phyloP scores from a whole-genome alignment of 2,329 filamentous ascomycete species.

The Phialophora verrucosa region DNA sequence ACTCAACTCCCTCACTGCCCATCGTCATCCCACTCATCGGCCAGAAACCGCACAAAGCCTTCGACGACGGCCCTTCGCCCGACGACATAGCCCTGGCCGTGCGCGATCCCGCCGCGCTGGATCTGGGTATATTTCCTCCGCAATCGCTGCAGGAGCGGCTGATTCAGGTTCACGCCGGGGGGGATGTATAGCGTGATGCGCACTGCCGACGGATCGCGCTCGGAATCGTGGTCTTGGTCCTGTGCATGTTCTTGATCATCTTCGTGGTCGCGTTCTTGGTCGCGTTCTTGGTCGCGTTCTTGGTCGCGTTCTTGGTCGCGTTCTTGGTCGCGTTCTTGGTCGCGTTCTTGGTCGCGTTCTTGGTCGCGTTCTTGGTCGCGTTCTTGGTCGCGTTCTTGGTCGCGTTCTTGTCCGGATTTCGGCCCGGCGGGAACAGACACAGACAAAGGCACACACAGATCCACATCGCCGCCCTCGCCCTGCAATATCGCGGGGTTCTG shows the following conservation, averaged over 20 bases:
- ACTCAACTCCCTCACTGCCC: not conserved
- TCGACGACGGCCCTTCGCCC: conserved; percentile 47
- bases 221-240: not conserved
- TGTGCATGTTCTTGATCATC: not conserved
- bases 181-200: conserved; percentile 32
- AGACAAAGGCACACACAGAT: conserved; percentile 27
- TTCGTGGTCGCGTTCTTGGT: too few species aligned
- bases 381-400: not conserved
- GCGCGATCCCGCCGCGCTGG: conserved; percentile 46
- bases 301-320: too few species aligned
- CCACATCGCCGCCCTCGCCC: conserved; percentile 30
- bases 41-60: conserved; percentile 55
- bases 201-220: not conserved
- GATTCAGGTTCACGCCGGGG: conserved; percentile 42
- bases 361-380: not conserved
- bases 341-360: too few species aligned
- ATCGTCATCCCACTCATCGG: conserved; percentile 47
- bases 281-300: not conserved
- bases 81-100: conserved; percentile 45
- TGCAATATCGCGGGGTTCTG: conserved; percentile 10
- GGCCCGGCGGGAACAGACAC: not conserved
- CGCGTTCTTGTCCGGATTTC: too few species aligned
- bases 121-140: conserved; percentile 55
- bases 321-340: not conserved
- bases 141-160: conserved; percentile 52